A percentile compares a stretch with the other conserved stretches of the same genome.
phyloP scores from a whole-genome alignment of 768 basidiomycete genomes.

The Arthromyces matolae region DNA sequence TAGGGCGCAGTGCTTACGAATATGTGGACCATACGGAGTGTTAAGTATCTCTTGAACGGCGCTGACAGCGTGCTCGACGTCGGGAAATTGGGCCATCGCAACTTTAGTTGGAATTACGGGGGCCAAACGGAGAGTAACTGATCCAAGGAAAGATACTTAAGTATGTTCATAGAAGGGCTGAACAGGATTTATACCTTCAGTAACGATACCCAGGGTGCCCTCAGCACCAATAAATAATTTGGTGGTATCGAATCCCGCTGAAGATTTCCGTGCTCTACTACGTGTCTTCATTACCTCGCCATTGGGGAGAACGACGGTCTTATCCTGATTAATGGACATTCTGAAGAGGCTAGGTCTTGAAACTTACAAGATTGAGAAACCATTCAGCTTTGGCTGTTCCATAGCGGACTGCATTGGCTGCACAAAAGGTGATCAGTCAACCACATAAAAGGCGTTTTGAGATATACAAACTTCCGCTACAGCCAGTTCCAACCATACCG shows the following conservation, averaged over 20 bases:
- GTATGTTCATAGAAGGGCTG: background rate
- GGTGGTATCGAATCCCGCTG: constrained; percentile 83
- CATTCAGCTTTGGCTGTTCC: constrained; percentile 87
- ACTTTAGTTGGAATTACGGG: constrained; percentile 81
- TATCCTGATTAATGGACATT: constrained; percentile 20
- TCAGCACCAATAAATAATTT: constrained; percentile 90
- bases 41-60: constrained; percentile 82
- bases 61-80: constrained; percentile 70
- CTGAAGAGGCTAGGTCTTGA: background rate
- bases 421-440: background rate
- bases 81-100: constrained; percentile 83
- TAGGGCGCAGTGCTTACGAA: constrained; percentile 47
- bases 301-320: constrained; percentile 83
- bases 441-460: background rate
- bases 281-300: constrained; percentile 89
- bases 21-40: constrained; percentile 61
- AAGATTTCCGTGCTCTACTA: constrained; percentile 72
- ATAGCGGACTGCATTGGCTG: constrained; percentile 80
- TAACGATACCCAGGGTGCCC: constrained; percentile 87
- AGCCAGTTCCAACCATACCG: constrained; percentile 86
- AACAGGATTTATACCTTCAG: constrained; percentile 54
- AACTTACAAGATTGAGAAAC: constrained; percentile 73
- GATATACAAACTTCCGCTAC: constrained; percentile 66
- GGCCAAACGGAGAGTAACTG: constrained; percentile 79
- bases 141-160: constrained; percentile 1